Percentiles rank a stretch among this genome's conserved stretches.
Conservation (phyloP, 1,139 yeast genomes). For the Fermentozyma sake region DNA sequence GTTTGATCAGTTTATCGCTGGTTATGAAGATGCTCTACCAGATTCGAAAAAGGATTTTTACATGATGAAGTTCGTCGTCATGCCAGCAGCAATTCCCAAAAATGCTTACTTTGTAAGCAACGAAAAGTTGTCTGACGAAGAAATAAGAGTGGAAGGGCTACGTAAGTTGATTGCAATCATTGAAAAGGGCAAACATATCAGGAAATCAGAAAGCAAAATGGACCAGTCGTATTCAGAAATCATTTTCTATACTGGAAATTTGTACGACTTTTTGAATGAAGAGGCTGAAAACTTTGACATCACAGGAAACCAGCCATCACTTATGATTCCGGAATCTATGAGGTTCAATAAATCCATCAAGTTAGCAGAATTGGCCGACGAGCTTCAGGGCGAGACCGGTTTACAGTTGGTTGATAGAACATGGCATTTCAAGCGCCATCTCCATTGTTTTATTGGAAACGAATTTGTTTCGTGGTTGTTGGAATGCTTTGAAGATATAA, state of each 20-base stretch:
- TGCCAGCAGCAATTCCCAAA: slow-evolving; percentile 69
- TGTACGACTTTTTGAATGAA: slow-evolving; percentile 63
- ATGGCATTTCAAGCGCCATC: slow-evolving; percentile 86
- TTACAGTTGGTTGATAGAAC: slow-evolving; percentile 68
- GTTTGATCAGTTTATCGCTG: slow-evolving; percentile 85
- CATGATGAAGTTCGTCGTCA: slow-evolving; percentile 75
- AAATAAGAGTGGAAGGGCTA: slow-evolving; percentile 81
- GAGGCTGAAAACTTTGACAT: slow-evolving; percentile 31
- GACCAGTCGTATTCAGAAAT: slow-evolving; percentile 69
- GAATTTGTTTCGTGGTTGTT: slow-evolving; percentile 84
- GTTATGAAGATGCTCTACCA: slow-evolving; percentile 69
- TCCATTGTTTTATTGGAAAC: slow-evolving; percentile 77
- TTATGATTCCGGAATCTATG: slow-evolving; percentile 30
- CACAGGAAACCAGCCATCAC: slow-evolving; percentile 32
- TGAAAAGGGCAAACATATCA: slow-evolving; percentile 51
- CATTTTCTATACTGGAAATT: slow-evolving; percentile 81
- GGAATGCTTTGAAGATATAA: slow-evolving; percentile 73
- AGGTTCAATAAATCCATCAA: slow-evolving; percentile 35
- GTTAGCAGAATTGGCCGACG: slow-evolving; percentile 50
- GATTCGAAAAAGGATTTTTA: slow-evolving; percentile 55
- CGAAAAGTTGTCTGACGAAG: slow-evolving; percentile 74
- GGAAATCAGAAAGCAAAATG: slow-evolving; percentile 31
- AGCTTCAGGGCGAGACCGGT: slow-evolving; percentile 64
- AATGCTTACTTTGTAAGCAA: slow-evolving; percentile 48
- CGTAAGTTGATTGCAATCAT: slow-evolving; percentile 65